Evolutionary conservation across 2,329 filamentous ascomycete species (phyloP), one percentile per base, ranked within the genome.

Genomic region (Cladosporium sp.): DNA sequence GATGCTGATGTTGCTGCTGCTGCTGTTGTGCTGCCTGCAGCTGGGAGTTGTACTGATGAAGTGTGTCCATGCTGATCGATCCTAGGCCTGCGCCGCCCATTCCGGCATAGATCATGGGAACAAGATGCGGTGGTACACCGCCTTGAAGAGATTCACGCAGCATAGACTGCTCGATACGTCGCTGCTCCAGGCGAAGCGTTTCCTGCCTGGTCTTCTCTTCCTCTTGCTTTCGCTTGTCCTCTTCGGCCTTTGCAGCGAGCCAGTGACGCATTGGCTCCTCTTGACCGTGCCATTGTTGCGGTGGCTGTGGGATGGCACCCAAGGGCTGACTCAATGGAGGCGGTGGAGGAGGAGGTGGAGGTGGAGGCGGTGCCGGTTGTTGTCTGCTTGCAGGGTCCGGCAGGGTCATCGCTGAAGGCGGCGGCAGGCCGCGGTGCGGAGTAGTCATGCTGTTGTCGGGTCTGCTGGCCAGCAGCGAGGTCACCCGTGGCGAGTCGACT

Each of bases 101-200:
- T 30, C 75, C 75, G 48, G 73, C 74, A 60, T 78, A 78, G 55
- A 78, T 77, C 53, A 78, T 71, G 29, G 76, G 76, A 15, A 78
- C 70, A 39, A 78, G 68, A 27, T 74, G 68, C 51, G 75, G 74
- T 33, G 76, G 76, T 35, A 78, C 66, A 48, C 74, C 75, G 45
- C 73, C 72, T 53, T 72, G 70, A 60, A 78, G 69, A 15, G 75
- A 76, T 53, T 78, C 75, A 41, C 72, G 68, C 53, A 78, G 62
- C 70, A 78, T 77, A 15, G 71, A 69, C 58, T 76, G 71, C 59
- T 78, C 76, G 51, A 78, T 73, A 51, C 72, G 72, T 46, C 75
- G 72, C 56, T 77, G 74, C 60, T 78, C 75, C 39, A 77, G 64
- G 53, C 68, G 64, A 41, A 74, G 62, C 15, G 65, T 67, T 58